Conservation (phyloP, 179 eudicot species). For the Camellia oleifera region DNA sequence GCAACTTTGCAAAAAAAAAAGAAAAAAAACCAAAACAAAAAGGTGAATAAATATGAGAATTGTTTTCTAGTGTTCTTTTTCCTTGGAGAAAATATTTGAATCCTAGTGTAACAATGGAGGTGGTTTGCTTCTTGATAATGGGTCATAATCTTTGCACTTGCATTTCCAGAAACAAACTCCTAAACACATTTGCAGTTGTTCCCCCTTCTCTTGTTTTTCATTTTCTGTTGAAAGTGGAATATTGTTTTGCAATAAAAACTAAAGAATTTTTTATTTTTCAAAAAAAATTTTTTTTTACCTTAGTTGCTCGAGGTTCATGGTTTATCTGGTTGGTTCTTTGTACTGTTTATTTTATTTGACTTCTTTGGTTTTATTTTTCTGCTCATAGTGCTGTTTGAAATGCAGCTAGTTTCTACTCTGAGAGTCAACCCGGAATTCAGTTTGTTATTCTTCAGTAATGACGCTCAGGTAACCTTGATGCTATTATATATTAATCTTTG, state of each 20-base stretch:
- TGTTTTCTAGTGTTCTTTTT: background rate
- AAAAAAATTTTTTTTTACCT: background rate
- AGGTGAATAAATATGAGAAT: background rate
- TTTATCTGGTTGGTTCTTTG: background rate
- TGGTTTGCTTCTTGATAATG: background rate
- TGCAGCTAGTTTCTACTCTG: constrained; percentile 73
- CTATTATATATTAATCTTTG: background rate
- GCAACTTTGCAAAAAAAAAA: background rate
- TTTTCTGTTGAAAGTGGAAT: background rate
- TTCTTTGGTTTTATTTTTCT: background rate
- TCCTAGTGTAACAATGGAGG: background rate
- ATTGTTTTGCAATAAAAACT: background rate
- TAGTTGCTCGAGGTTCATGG: background rate
- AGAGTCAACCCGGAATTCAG: constrained; percentile 62
- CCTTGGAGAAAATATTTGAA: background rate
- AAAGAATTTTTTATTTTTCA: too few species aligned
- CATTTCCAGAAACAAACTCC: constrained; percentile 7
- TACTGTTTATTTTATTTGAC: background rate
- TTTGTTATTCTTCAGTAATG: constrained; percentile 58
- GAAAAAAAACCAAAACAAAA: too few species aligned
- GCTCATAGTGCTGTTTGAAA: constrained; percentile 13
- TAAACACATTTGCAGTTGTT: background rate
- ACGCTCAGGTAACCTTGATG: constrained; percentile 47
- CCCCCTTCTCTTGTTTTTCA: background rate
- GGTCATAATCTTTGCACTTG: background rate